Evolutionary conservation across 1,284 basidiomycete species (phyloP).

Genomic region (Ceratobasidium papillatum): DNA sequence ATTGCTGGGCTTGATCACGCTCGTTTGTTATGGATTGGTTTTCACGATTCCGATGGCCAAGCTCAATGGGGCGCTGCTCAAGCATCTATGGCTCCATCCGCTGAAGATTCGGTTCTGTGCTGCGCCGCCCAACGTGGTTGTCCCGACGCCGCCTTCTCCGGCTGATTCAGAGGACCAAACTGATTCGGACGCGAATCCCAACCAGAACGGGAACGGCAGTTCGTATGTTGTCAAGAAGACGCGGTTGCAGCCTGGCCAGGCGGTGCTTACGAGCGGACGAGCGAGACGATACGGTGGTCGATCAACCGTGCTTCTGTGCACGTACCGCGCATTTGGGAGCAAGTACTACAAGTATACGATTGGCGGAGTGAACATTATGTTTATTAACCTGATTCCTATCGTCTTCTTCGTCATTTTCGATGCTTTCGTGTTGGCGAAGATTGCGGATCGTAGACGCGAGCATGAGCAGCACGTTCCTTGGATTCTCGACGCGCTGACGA

Average conservation of each 20-base stretch:
- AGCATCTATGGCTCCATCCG: conserved; percentile 82
- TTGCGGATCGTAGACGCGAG: conserved; percentile 65
- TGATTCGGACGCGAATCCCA: conserved; percentile 36
- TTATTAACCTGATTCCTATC: conserved; percentile 93
- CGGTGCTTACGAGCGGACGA: conserved; percentile 74
- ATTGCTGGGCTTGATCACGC: conserved; percentile 75
- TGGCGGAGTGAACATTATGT: conserved; percentile 98
- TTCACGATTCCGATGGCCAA: conserved; percentile 99
- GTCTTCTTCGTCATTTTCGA: conserved; percentile 97
- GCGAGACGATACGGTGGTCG: conserved; percentile 48
- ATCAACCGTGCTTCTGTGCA: conserved; percentile 92
- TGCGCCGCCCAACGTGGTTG: conserved; percentile 61
- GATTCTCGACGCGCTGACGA: conserved; percentile 75
- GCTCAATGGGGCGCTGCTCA: conserved; percentile 92
- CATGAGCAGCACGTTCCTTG: conserved; percentile 65
- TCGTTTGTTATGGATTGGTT: conserved; percentile 90
- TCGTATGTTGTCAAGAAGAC: conserved; percentile 64
- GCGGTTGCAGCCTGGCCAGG: conserved; percentile 72
- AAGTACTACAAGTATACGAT: conserved; percentile 99
- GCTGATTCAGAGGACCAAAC: conserved; percentile 43
- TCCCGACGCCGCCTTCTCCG: conserved; percentile 45
- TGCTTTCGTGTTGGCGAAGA: conserved; percentile 78
- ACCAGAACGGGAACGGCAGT: conserved; percentile 50
- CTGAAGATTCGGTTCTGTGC: conserved; percentile 92
- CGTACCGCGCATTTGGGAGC: conserved; percentile 88